Conservation (phyloP, 2,329 filamentous ascomycete genomes). For the Colletotrichum horii region DNA sequence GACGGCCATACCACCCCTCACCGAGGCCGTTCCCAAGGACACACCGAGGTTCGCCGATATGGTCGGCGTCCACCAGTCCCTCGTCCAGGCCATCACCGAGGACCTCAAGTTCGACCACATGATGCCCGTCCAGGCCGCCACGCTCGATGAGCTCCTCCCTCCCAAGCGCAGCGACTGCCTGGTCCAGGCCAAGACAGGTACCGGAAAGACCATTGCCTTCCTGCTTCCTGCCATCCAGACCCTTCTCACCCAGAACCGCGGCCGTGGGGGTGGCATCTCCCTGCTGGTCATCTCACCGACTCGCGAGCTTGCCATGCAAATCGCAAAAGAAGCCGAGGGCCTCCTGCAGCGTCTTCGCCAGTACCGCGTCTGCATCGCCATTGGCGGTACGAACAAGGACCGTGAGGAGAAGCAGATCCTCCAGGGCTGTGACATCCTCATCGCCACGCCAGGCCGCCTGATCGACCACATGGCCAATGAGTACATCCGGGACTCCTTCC, state of each 20-base stretch:
- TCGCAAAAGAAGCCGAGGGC: conserved; percentile 72
- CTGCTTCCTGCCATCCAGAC: conserved; percentile 83
- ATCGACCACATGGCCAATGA: conserved; percentile 80
- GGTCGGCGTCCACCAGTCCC: conserved; percentile 45
- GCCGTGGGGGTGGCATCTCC: conserved; percentile 49
- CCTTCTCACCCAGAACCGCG: conserved; percentile 57
- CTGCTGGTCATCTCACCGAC: conserved; percentile 74
- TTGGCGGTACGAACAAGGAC: conserved; percentile 79
- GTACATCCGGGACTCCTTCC: conserved; percentile 70
- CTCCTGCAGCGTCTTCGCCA: conserved; percentile 74
- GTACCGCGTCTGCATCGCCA: conserved; percentile 79
- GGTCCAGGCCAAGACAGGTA: conserved; percentile 86
- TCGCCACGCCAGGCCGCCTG: conserved; percentile 81
- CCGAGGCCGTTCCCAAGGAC: conserved; percentile 44
- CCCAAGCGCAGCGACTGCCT: conserved; percentile 57
- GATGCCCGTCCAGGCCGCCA: conserved; percentile 61
- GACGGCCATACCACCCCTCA: conserved; percentile 36
- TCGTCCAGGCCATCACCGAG: conserved; percentile 53
- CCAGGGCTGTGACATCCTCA: conserved; percentile 77
- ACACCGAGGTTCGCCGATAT: conserved; percentile 54
- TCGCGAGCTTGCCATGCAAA: conserved; percentile 73
- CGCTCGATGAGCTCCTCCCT: conserved; percentile 52
- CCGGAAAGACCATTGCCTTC: conserved; percentile 86
- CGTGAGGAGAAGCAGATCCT: conserved; percentile 74
- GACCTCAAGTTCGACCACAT: conserved; percentile 57